Conservation (phyloP, 768 basidiomycete species). For the Termitomyces titanicus region DNA sequence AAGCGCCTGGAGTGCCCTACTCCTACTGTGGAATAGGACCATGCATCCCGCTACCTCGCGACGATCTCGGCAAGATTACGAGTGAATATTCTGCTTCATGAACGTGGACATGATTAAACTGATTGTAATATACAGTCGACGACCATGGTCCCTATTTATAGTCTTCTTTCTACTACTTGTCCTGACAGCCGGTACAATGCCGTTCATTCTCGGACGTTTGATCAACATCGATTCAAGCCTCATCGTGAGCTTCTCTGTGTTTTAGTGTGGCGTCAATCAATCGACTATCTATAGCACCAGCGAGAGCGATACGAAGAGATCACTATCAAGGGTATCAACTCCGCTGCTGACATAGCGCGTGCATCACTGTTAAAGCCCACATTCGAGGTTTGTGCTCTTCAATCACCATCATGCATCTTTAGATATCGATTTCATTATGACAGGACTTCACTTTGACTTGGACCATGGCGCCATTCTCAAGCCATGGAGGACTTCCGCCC, state of each 20-base stretch:
- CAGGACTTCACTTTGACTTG: constrained; percentile 33
- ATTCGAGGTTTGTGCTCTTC: constrained; percentile 23
- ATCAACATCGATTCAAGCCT: constrained; percentile 28
- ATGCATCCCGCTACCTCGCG: constrained; percentile 30
- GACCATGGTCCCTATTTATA: constrained; percentile 35
- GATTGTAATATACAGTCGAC: constrained; percentile 20
- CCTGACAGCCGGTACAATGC: constrained; percentile 20
- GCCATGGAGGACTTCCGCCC: constrained; percentile 29
- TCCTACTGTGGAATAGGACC: constrained; percentile 31
- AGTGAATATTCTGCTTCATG: constrained; percentile 24
- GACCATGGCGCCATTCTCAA: constrained; percentile 35
- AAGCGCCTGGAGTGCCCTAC: constrained; percentile 25
- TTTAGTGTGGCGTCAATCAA: background rate
- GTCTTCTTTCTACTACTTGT: constrained; percentile 32
- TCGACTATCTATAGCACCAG: constrained; percentile 27
- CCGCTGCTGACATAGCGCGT: constrained; percentile 28
- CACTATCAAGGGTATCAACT: constrained; percentile 30
- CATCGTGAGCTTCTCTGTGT: constrained; percentile 19
- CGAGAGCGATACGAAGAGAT: constrained; percentile 28
- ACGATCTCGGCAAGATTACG: constrained; percentile 27
- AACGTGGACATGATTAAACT: background rate
- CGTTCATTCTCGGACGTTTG: constrained; percentile 36
- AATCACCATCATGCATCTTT: background rate
- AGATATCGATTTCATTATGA: too few relatives aligned
- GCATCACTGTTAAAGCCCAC: constrained; percentile 21